phyloP scores from a whole-genome alignment of 208 protist genomes.

The Leishmania amazonensis region DNA sequence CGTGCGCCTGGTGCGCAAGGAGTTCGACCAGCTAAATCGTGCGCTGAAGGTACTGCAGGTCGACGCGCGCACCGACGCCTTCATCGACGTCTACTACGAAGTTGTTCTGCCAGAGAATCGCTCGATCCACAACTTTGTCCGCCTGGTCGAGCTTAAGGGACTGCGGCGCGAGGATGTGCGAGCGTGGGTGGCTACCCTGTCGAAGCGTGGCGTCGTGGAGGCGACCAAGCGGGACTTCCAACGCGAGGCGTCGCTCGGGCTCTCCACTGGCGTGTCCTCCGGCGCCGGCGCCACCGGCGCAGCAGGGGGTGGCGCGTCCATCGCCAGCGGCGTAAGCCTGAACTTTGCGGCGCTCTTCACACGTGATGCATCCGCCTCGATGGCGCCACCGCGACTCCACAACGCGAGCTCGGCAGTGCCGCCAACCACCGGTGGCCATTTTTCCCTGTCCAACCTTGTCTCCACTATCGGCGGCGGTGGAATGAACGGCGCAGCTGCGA shows the following conservation, averaged over 20 bases:
- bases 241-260: slow-evolving; percentile 39
- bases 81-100: slow-evolving; percentile 89
- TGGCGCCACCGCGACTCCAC: slow-evolving; percentile 5
- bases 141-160: slow-evolving; percentile 83
- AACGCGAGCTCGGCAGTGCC: slow-evolving; percentile 4
- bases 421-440: slow-evolving; percentile 12
- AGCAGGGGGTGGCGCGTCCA: not conserved
- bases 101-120: slow-evolving; percentile 80
- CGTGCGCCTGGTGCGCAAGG: slow-evolving; percentile 71
- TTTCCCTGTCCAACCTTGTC: slow-evolving; percentile 38
- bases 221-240: slow-evolving; percentile 76
- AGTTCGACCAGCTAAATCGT: slow-evolving; percentile 86
- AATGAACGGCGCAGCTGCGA: not conserved
- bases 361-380: slow-evolving; percentile 29
- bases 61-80: slow-evolving; percentile 64
- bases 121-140: slow-evolving; percentile 89
- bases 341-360: slow-evolving; percentile 61
- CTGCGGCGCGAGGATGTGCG: slow-evolving; percentile 80
- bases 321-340: slow-evolving; percentile 28
- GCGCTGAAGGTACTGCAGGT: slow-evolving; percentile 88
- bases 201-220: slow-evolving; percentile 86
- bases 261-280: slow-evolving; percentile 37
- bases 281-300: slow-evolving; percentile 3
- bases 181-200: slow-evolving; percentile 75
- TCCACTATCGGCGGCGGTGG: slow-evolving; percentile 26